Conservation (phyloP, 768 basidiomycete species). For the Boletales sp. region DNA sequence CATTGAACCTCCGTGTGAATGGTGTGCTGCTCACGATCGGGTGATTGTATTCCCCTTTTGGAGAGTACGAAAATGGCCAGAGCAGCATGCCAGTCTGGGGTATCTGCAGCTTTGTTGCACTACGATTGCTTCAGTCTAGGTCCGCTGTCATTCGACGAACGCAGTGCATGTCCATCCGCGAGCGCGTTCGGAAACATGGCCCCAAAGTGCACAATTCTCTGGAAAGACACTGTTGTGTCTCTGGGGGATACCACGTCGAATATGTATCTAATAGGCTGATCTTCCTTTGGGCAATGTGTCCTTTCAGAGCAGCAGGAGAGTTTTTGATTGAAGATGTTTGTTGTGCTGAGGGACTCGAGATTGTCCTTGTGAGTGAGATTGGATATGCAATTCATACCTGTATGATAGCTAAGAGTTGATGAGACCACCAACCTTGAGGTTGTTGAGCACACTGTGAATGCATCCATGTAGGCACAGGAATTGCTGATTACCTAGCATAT, state of each 20-base stretch:
- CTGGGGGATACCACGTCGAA: constrained; percentile 31
- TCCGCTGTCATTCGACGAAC: constrained; percentile 20
- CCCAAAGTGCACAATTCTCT: constrained; percentile 7
- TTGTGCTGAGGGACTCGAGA: constrained; percentile 35
- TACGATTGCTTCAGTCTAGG: constrained; percentile 32
- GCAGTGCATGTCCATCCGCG: constrained; percentile 6
- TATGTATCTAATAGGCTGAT: background rate
- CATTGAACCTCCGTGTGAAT: background rate
- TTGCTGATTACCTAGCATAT: no score
- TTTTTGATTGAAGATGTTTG: constrained; percentile 28
- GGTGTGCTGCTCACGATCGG: no score
- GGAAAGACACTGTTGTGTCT: constrained; percentile 14
- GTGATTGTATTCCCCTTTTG: no score
- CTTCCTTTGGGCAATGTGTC: background rate
- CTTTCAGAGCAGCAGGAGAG: constrained; percentile 8
- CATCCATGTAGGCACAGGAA: no score
- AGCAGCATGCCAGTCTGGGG: background rate
- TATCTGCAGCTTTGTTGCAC: constrained; percentile 34
- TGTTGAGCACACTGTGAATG: no score
- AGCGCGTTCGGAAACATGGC: constrained; percentile 8
- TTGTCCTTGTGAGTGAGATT: constrained; percentile 31
- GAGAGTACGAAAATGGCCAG: no score
- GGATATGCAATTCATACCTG: constrained; percentile 1
- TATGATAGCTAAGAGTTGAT: no score
- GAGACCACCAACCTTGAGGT: no score